Conservation (phyloP, 2,329 filamentous ascomycete species). For the Aspergillus floridensis region DNA sequence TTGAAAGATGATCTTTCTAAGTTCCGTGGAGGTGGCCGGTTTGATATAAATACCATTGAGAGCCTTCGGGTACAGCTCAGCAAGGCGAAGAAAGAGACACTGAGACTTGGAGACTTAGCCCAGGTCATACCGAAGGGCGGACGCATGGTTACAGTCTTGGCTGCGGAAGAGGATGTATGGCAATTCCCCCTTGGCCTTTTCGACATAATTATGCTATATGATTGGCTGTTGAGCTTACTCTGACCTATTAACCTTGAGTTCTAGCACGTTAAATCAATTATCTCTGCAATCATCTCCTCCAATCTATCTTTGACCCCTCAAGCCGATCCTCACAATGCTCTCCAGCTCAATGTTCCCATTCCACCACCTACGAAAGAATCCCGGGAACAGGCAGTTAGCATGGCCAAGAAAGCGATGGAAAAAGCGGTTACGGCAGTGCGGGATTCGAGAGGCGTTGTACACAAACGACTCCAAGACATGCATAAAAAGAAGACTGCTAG, state of each 20-base stretch:
- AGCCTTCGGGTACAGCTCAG: conserved; percentile 57
- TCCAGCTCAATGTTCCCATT: conserved; percentile 47
- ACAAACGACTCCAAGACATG: conserved; percentile 47
- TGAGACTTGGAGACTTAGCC: conserved; percentile 60
- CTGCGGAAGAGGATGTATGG: conserved; percentile 62
- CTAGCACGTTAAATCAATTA: conserved; percentile 47
- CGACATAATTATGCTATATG: too few species aligned
- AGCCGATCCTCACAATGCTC: conserved; percentile 42
- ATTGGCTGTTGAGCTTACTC: background rate
- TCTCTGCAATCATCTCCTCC: conserved; percentile 43
- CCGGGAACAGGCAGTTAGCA: conserved; percentile 39
- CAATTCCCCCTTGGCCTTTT: background rate
- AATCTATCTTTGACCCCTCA: conserved; percentile 45
- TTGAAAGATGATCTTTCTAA: conserved; percentile 62
- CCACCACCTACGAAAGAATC: conserved; percentile 50
- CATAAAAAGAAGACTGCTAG: conserved; percentile 44
- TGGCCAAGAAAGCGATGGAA: conserved; percentile 45
- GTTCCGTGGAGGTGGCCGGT: conserved; percentile 59
- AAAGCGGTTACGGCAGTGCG: conserved; percentile 40
- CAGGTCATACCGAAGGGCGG: conserved; percentile 66
- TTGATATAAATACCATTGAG: conserved; percentile 63
- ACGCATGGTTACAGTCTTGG: conserved; percentile 59
- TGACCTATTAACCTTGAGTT: background rate
- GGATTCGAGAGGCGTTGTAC: conserved; percentile 43
- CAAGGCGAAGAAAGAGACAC: conserved; percentile 52